Conservation (phyloP, 176 grass and related monocot species). For the Hsuehochloa calcarea region DNA sequence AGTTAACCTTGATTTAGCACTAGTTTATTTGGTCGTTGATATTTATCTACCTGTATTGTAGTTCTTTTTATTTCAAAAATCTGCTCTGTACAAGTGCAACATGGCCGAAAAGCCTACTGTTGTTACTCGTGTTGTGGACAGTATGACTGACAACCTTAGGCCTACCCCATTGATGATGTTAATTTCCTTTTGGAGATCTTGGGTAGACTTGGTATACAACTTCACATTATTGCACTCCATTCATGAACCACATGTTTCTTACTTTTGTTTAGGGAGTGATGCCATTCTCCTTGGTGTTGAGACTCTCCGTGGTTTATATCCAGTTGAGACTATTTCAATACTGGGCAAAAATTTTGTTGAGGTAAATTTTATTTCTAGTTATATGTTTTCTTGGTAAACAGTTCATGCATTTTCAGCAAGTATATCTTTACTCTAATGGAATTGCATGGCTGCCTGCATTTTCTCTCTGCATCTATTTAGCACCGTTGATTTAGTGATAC, state of each 20-base stretch:
- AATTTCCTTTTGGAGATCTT: not conserved
- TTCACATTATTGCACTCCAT: not conserved
- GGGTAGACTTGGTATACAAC: not conserved
- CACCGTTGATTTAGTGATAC: slow-evolving; percentile 8
- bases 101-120: slow-evolving; percentile 97
- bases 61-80: slow-evolving; percentile 98
- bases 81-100: slow-evolving; percentile 96
- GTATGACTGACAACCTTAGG: slow-evolving; percentile 98
- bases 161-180: slow-evolving; percentile 40
- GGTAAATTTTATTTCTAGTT: no score
- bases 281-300: slow-evolving; percentile 96
- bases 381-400: no score
- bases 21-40: slow-evolving; percentile 12
- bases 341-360: no score
- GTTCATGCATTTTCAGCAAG: not conserved
- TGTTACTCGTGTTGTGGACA: slow-evolving; percentile 96
- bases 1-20: not conserved
- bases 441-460: not conserved
- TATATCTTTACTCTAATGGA: not conserved
- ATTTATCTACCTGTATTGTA: slow-evolving; percentile 31
- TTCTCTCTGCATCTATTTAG: not conserved
- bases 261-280: slow-evolving; percentile 54
- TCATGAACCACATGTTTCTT: slow-evolving; percentile 16
- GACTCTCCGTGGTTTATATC: slow-evolving; percentile 90
- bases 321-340: no score